phyloP scores from a whole-genome alignment of 371 early-diverging fungal genomes.

The Sporodiniella umbellata region DNA sequence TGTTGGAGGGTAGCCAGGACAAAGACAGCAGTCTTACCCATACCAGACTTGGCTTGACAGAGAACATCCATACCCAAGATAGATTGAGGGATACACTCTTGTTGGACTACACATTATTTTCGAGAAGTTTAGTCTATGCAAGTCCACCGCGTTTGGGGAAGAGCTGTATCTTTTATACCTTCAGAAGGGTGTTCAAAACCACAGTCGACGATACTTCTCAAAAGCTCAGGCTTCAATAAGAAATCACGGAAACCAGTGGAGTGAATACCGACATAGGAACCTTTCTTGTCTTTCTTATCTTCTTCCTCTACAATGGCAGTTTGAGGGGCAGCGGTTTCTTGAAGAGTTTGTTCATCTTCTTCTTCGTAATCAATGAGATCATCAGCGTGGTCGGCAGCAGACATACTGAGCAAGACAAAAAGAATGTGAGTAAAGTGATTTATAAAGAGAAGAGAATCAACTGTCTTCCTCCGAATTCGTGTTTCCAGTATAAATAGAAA shows the following conservation, averaged over 20 bases:
- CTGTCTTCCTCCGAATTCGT: slow-evolving; percentile 4
- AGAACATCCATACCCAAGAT: slow-evolving; percentile 96
- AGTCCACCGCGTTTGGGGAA: neutral
- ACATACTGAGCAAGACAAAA: slow-evolving; percentile 27
- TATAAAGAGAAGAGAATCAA: neutral
- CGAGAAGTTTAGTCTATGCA: too few relatives aligned
- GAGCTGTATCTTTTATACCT: slow-evolving; percentile 46
- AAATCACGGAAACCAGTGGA: slow-evolving; percentile 99
- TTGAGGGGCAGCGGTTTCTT: slow-evolving; percentile 34
- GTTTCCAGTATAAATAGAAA: neutral
- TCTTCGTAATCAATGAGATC: slow-evolving; percentile 97
- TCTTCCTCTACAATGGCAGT: slow-evolving; percentile 42
- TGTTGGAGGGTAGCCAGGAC: slow-evolving; percentile 96
- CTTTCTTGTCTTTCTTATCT: slow-evolving; percentile 87
- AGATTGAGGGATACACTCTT: slow-evolving; percentile 97
- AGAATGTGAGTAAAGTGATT: slow-evolving; percentile 2
- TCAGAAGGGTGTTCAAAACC: slow-evolving; percentile 99
- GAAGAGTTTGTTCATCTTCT: slow-evolving; percentile 68
- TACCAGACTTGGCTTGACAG: slow-evolving; percentile 99
- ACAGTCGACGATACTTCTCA: slow-evolving; percentile 94
- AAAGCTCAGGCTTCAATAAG: slow-evolving; percentile 92
- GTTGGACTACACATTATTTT: slow-evolving; percentile 75
- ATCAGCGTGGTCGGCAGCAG: slow-evolving; percentile 73
- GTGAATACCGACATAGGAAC: slow-evolving; percentile 96
- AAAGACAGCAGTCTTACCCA: slow-evolving; percentile 99